Base-by-base conservation (phyloP, 306 rosid genomes). In the Spatholobus suberectus region DNA sequence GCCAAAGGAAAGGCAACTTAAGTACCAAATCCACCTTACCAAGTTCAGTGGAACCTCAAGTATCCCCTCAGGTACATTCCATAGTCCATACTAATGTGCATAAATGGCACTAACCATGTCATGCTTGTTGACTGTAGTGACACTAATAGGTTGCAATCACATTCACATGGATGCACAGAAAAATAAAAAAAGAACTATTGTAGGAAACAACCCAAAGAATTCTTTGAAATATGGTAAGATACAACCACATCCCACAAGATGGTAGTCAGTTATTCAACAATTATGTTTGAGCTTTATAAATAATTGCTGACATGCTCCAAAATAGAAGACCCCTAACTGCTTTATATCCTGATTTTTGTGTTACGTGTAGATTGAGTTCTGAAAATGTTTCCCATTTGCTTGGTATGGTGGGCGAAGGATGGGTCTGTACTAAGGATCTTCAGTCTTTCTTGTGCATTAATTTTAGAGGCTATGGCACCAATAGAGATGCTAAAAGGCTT, bases 241-340 rank as follows among this genome's bases (percentile, higher is more conserved):
- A 17, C n/a, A 43, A 74, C 37, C 23, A 23, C 38, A 76, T 29
- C 44, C 21, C 57, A 37, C 18, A 41, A 63, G 55, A 24, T 27
- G n/a, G 7, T 5, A 40, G 54, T 38, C 54, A 70, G 70, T 61
- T 40, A 51, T 27, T 61, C n/a, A 69, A 68, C 46, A 59, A 27
- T 37, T 54, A 61, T 76, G 67, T 77, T 59, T 14, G 68, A 29
- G 37, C 40, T 72, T 63, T 57, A 32, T 52, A 75, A 54, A 76
- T 38, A 44, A 44, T 67, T 55, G 26, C 27, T 35, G 24, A 8
- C 13, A 17, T 17, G 14, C 44, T 63, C 23, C 43, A 63, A 32
- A 63, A 6, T 62, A 62, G 40, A 29, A 20, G 5, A 55, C 14
- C 29, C 12, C 13, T 15, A 63, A 55, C 2, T 15, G 21, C 23